Conservation (phyloP, 2,329 filamentous ascomycete species). For the Pyricularia pennisetigena region DNA sequence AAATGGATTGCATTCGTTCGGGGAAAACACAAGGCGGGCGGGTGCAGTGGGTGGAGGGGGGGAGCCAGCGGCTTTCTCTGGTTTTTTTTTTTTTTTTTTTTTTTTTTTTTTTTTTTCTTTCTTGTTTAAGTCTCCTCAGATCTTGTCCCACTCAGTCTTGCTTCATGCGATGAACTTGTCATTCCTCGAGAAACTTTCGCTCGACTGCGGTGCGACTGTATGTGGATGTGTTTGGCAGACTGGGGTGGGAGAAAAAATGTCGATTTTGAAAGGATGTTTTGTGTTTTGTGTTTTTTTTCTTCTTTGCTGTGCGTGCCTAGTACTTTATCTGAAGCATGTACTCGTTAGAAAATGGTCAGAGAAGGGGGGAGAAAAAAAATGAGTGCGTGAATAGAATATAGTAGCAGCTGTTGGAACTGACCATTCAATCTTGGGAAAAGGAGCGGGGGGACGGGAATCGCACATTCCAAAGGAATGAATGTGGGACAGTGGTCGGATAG, state of each 20-base stretch:
- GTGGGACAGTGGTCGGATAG: background rate
- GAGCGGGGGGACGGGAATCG: slow-evolving; percentile 3
- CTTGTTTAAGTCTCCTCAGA: background rate
- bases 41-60: background rate
- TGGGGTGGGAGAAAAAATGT: background rate
- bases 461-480: background rate
- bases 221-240: background rate
- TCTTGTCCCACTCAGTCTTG: background rate
- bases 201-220: background rate
- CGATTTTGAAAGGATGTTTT: background rate
- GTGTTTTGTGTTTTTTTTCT: too few relatives aligned
- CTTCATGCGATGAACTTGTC: background rate
- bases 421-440: background rate
- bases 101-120: background rate
- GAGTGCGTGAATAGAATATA: background rate
- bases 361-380: background rate
- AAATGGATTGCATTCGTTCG: background rate
- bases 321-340: background rate
- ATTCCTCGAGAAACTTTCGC: background rate
- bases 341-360: background rate
- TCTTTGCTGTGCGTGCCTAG: background rate
- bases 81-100: background rate
- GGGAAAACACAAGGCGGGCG: background rate
- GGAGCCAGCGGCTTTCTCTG: background rate
- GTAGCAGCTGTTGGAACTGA: background rate